Evolutionary conservation across 495 filamentous ascomycete genomes (phyloP), one percentile per base, ranked within the genome.

Genomic region (Aspergillus ostianus): DNA sequence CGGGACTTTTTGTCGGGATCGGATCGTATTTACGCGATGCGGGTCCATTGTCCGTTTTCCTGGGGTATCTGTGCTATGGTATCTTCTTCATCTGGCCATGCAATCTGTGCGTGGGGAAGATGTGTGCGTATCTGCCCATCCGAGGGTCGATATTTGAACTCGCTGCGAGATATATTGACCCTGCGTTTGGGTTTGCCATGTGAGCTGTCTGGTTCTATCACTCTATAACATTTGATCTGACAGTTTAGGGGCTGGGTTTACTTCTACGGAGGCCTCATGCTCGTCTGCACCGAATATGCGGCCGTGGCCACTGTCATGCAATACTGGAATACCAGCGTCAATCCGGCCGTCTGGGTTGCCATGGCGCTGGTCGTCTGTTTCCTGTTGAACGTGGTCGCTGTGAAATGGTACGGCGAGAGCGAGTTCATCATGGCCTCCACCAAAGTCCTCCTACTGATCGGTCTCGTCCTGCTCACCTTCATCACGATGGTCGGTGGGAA

Each of bases 351-450:
- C n/a, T 87, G 87, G 77, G 90, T 92, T 63, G 77, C 85, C 13
- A 77, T 93, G 63, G 85, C 89, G 62, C 84, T 90, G 68, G 76
- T 86, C 29, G 69, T 90, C 45, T 85, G 91, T 63, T 76, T 88
- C 0, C 68, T 72, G 36, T 67, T 87, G 54, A 91, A 92, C 66
- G 81, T 88, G 56, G 80, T 92, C 48, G 84, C 87, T 2, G 84
- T 92, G 17, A 73, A 80, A 49, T 82, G 83, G 44, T 92, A 89
- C 66, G 89, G 89, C 32, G 86, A 91, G 68, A 80, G 87, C 56
- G 88, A 91, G 62, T 90, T 91, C 73, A 81, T 83, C 68, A 87
- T 92, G 70, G 85, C 87, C 8, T 85, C 82, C 53, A 80, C 91
- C 65, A 92, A 93, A 63, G 86, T 92, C 62, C 67, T 92, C 60